Base-by-base conservation (phyloP, 2,329 filamentous ascomycete species). In the Colletotrichum caudatum region DNA sequence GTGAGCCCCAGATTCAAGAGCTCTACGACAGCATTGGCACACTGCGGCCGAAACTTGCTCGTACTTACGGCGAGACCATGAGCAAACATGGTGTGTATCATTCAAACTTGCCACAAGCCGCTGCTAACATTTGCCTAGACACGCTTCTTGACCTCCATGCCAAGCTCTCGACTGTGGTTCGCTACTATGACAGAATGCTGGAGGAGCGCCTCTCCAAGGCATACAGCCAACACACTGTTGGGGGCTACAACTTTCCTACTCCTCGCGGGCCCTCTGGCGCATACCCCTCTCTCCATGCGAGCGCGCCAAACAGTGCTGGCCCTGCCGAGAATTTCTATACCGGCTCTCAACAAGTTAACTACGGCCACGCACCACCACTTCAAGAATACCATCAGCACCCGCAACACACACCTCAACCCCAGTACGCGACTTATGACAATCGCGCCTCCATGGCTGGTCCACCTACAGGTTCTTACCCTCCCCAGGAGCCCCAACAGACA, bases 11-110 rank as follows among this genome's bases (percentile, higher is more conserved):
- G 80, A 98, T 99, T 62, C 96, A 99, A 81, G 96, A 99, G 82
- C 86, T 99, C 5, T 99, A 99, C 80, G 96, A 98, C 78, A 97
- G 95, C 77, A 98, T 99, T 76, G 94, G 95, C n/a, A 88, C 94
- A 20, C 84, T 99, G 74, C 89, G 96, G 61, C 96, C 96, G 1
- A 99, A 99, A 81, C 86, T 99, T 66, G 96, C 96, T 5, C 90
- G 96, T 69, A 98, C 95, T 0, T 98, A 98, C 79, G 96, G 96
- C 66, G 96, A 99, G 84, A 98, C 96, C 0, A 98, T 99, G 96
- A 98, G 96, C 88, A 99, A 99, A 82, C 96, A 98, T 81, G 95
- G 94, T 94, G 84, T 79, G 90, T 82, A 20, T 4, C 8, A 12
- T 23, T 35, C 12, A 54, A 26, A 18, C 7, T 33, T 6, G 4